phyloP scores from a whole-genome alignment of 2,329 filamentous ascomycete genomes.

The Lachnellula cervina region DNA sequence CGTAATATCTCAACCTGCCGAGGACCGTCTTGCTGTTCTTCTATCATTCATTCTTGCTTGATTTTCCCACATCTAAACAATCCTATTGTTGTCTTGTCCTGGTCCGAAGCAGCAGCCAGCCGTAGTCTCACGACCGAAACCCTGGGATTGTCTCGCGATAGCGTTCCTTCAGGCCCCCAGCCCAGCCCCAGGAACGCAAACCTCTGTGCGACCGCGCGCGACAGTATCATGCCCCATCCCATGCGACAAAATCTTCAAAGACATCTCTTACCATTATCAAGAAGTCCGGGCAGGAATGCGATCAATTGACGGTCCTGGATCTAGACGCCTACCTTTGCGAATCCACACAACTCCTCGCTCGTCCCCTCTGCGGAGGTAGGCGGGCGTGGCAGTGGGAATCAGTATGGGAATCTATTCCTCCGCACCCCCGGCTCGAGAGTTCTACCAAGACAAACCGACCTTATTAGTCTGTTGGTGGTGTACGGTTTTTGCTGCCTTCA shows the following conservation, averaged over 20 bases:
- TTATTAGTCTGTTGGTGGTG: slow-evolving; percentile 96
- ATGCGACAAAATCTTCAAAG: slow-evolving; percentile 15
- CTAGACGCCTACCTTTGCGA: slow-evolving; percentile 9
- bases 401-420: slow-evolving; percentile 53
- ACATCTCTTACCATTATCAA: slow-evolving; percentile 7
- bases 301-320: slow-evolving; percentile 11
- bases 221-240: slow-evolving; percentile 21
- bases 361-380: slow-evolving; percentile 33
- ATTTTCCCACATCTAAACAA: background rate
- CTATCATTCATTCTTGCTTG: too few species aligned
- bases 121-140: background rate
- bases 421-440: slow-evolving; percentile 28
- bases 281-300: slow-evolving; percentile 18
- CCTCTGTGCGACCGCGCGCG: slow-evolving; percentile 17
- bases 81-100: background rate
- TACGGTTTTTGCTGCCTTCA: slow-evolving; percentile 73
- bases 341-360: slow-evolving; percentile 28
- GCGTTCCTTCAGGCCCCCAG: background rate
- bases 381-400: slow-evolving; percentile 23
- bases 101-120: background rate
- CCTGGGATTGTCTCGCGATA: slow-evolving; percentile 1
- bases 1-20: background rate
- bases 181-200: background rate
- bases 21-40: background rate
- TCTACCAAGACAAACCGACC: slow-evolving; percentile 70